A percentile compares a stretch with the other conserved stretches of the same genome.
phyloP scores from a whole-genome alignment of 768 basidiomycete species.

The Pleurotus giganteus region DNA sequence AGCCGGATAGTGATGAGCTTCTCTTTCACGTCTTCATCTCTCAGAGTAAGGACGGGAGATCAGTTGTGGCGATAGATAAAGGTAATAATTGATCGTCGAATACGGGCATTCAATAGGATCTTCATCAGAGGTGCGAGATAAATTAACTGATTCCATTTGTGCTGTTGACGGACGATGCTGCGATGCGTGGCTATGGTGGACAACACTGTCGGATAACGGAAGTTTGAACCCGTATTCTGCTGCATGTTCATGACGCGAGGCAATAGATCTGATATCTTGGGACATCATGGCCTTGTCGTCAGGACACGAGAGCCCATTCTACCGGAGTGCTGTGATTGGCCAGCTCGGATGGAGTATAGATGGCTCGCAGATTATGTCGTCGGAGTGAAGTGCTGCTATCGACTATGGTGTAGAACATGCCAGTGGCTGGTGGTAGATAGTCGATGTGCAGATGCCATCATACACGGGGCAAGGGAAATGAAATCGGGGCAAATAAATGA shows the following conservation, averaged over 20 bases:
- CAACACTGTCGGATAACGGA: background rate
- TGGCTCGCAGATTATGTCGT: background rate
- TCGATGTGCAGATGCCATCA: background rate
- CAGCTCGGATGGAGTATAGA: constrained; percentile 1
- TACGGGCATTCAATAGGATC: background rate
- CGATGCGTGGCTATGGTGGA: background rate
- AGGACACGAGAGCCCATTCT: background rate
- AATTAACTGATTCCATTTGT: background rate
- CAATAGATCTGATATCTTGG: background rate
- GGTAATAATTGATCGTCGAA: background rate
- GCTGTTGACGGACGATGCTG: background rate
- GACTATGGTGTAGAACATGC: background rate
- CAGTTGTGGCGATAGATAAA: background rate
- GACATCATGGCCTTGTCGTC: background rate
- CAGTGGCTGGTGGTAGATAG: background rate
- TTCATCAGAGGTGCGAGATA: background rate
- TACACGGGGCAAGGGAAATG: background rate
- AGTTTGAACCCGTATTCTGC: background rate
- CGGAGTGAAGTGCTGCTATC: background rate
- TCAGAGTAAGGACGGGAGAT: background rate
- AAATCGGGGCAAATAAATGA: background rate
- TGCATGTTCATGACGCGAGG: background rate
- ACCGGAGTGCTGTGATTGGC: too few species aligned
- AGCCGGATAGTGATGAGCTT: background rate
- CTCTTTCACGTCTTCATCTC: background rate